Base-by-base conservation (phyloP, 1,284 basidiomycete genomes). In the Austroboletus olivaceoglutinosus region DNA sequence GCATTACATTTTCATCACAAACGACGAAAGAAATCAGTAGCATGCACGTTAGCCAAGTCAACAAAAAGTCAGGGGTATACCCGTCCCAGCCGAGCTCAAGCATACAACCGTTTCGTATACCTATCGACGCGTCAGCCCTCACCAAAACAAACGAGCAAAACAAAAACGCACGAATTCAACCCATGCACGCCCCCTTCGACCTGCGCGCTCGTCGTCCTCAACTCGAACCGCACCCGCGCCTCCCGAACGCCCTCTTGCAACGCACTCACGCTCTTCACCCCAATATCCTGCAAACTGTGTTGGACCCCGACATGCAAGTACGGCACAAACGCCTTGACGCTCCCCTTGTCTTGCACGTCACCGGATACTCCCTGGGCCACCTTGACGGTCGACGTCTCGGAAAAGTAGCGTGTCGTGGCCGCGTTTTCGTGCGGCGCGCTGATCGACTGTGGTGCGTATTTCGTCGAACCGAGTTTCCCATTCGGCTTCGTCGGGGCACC, bases 351-450 rank as follows among this genome's bases (percentile, higher is more conserved):
- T 70, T 93, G 91, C 15, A 99, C 96, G 59, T 98, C 93, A 25
- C 97, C 96, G 15, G 91, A 89, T 15, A 99, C 97, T 56, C 96
- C 96, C 73, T 97, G 93, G 5, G 96, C 96, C 47, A 99, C 97
- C 78, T 98, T 98, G 70, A 99, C 88, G 2, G 89, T 81, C 53
- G 93, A 94, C 53, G 85, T 83, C 75, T 99, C 97, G 31, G 93
- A 97, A 73, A 99, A 99, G 77, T 99, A 99, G 31, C 96, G 84
- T 42, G 93, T 88, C 4, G 94, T 98, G 5, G 97, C 97, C 15
- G 96, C 96, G 65, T 98, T 99, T 75, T 97, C 94, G 42, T 85
- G 73, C n/a, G 72, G 76, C 31, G 63, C 73, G 50, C 67, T 70
- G 70, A 71, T 80, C 58, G 72, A 72, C 48, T 69, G 75, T n/a